Base-by-base conservation (phyloP, 176 grass and related monocot genomes). In the Oryza punctata region DNA sequence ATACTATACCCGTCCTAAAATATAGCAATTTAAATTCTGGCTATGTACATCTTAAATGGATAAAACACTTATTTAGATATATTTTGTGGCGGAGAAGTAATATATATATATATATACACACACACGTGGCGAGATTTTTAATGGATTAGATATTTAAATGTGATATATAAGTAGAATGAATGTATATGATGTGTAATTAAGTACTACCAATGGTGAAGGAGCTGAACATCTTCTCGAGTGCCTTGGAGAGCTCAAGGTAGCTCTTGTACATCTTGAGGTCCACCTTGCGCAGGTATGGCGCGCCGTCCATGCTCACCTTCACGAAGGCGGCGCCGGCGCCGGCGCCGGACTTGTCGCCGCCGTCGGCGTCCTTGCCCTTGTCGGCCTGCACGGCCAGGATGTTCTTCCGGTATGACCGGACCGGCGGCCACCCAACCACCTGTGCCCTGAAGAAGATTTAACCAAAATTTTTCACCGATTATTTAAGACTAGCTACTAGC, bases 291-390 rank as follows among this genome's bases (percentile, higher is more conserved):
- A 98, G 93, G 80, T 98, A 98, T 0, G 93, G 96, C 0, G 96
- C 96, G 10, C 93, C 96, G 67, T 98, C 96, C 89, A 98, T 88
- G 91, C 96, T 98, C 37, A 95, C 96, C 91, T 98, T 98, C 59
- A 98, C 93, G 52, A 95, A 93, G 11, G 93, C 88, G 0, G 23
- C 60, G 2, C 1, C 73, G 2, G 15, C 19, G 10, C 45, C 54
- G 0, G 74, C 65, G 0, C 74, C 60, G 47, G 83, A 90, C 76
- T 87, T 87, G 21, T 89, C 81, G 24, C 46, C 86, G 23, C 27
- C 37, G 67, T n/a, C 54, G 54, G 8, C 54, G 7, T 4, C 54
- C 54, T 59, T 59, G 6, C 67, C 79, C 81, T 93, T 90, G 21
- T 90, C 86, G 1, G 79, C 77, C 72, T 92, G 91, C 37, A 89